A percentile compares a stretch with the other conserved stretches of the same genome.
phyloP scores from a whole-genome alignment of 163 green algal genomes.

The Dunaliella salina region DNA sequence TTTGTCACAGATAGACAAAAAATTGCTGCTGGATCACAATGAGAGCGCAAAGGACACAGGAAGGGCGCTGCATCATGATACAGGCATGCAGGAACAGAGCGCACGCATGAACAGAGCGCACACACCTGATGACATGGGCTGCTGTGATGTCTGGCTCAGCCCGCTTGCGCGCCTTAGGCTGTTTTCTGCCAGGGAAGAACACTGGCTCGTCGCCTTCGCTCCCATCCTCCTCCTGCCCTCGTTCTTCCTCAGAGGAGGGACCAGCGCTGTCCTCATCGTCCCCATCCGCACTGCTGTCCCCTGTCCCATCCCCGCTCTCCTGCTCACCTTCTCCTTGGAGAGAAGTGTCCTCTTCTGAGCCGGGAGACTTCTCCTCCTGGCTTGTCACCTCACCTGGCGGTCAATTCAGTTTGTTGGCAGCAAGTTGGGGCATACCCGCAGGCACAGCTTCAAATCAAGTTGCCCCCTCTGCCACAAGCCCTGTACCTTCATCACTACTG shows the following conservation, averaged over 20 bases:
- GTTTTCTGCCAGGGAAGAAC: background rate
- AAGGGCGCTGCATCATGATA: too few species aligned
- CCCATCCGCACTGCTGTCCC: background rate
- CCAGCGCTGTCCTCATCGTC: background rate
- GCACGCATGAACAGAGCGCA: background rate
- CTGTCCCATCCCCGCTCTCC: background rate
- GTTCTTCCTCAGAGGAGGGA: background rate
- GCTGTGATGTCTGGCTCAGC: background rate
- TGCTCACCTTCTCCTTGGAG: background rate
- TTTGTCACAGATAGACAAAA: too few species aligned
- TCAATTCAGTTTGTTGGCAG: too few species aligned
- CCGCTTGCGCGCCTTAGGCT: background rate
- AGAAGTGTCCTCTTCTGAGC: background rate
- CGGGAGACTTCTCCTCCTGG: background rate
- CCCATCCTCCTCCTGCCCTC: background rate
- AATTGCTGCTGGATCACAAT: too few species aligned
- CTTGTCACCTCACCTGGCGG: background rate
- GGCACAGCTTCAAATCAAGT: too few species aligned
- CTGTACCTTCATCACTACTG: background rate
- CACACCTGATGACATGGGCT: conserved; percentile 4
- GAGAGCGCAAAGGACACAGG: too few species aligned
- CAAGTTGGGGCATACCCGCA: too few species aligned
- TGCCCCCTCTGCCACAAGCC: too few species aligned
- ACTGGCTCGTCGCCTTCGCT: background rate
- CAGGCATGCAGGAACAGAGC: too few species aligned